Evolutionary conservation across 2,329 filamentous ascomycete genomes (phyloP), one percentile per base, ranked within the genome.

Genomic region (Pseudohalonectria lignicola): DNA sequence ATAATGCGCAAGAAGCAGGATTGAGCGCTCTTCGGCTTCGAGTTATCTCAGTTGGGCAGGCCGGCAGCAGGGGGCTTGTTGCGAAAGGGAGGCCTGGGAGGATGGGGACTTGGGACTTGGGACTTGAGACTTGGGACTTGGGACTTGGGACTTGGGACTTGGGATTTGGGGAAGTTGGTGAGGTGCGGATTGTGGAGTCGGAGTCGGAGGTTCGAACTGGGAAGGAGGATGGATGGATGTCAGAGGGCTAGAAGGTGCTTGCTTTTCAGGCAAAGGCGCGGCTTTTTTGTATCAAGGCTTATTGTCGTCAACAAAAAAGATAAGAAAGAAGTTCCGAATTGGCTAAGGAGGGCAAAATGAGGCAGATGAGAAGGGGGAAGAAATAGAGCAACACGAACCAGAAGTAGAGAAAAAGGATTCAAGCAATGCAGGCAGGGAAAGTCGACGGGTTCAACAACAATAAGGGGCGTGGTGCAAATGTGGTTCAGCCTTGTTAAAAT

Each of bases 401-500:
- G 30, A 15, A 28, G 26, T 28, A 28, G n/a, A n/a, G n/a, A n/a
- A 17, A 31, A 26, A 26, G 8, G 7, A 7, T 26, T 8, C 8
- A 26, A 26, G 25, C 25, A 26, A 26, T 26, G 25, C 8, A 26
- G 25, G 25, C 13, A 7, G 25, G 25, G n/a, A n/a, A n/a, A n/a
- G n/a, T n/a, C n/a, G n/a, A n/a, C n/a, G n/a, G n/a, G n/a, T n/a
- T n/a, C n/a, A 26, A 31, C 30, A 15, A 16, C 16, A 31, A n/a
- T n/a, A 26, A 26, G 12, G 19, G 31, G 31, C 17, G 31, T 34
- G 19, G 16, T 34, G 19, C 19, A 34, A 34, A 34, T 34, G 31
- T 34, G 31, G 30, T 34, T 34, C 31, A 34, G 31, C 31, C 31
- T 34, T 34, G 31, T 34, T 34, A 23, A 19, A 19, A 34, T 34